A percentile compares a stretch with the other conserved stretches of the same genome.
Evolutionary conservation across 169 alveolate genomes (phyloP).

Genomic region (Plasmodium ovale): DNA sequence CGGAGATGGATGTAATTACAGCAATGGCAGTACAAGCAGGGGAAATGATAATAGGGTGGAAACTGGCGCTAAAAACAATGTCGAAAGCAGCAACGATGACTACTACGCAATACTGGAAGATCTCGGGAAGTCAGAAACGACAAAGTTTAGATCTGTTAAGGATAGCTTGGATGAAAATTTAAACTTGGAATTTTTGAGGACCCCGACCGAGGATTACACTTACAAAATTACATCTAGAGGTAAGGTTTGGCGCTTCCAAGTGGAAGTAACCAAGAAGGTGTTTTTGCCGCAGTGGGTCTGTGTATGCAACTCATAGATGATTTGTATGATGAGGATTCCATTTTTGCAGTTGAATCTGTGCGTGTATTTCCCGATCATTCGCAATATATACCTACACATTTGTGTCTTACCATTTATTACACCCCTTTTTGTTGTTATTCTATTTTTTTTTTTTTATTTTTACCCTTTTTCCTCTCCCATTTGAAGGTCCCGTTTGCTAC

Average conservation of each 20-base stretch:
- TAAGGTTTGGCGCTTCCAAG: no score
- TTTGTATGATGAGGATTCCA: no score
- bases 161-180: constrained; percentile 75
- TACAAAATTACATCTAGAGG: constrained; percentile 74
- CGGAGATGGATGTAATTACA: no score
- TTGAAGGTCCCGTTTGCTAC: constrained; percentile 88
- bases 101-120: constrained; percentile 58
- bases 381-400: no score
- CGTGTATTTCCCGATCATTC: no score
- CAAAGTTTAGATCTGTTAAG: constrained; percentile 51
- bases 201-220: constrained; percentile 60
- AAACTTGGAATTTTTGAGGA: constrained; percentile 57
- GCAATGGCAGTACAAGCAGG: no score
- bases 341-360: no score
- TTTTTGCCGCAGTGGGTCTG: no score
- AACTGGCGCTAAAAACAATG: background rate
- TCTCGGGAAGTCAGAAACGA: constrained; percentile 34
- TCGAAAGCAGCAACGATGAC: constrained; percentile 11
- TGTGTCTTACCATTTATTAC: no score
- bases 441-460: constrained; percentile 2
- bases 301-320: no score
- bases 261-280: no score
- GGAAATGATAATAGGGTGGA: no score
- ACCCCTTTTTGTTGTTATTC: background rate
- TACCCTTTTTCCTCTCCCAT: background rate